Conservation (phyloP, 1,284 basidiomycete species). For the Exobasidium cylindrosporum region DNA sequence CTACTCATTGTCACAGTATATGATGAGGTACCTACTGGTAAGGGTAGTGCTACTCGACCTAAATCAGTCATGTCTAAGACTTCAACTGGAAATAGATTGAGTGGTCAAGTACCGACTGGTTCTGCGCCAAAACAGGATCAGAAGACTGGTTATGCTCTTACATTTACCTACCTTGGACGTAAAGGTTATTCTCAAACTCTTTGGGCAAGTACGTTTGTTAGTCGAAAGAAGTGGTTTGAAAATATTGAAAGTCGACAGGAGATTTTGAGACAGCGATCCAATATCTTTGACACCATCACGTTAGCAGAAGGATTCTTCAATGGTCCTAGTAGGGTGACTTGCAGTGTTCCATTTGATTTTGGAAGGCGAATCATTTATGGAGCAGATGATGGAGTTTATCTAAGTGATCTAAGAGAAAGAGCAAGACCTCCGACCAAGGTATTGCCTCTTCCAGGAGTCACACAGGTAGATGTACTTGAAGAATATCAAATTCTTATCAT, state of each 20-base stretch:
- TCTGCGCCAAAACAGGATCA: constrained; percentile 63
- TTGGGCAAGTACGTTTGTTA: constrained; percentile 83
- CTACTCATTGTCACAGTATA: constrained; percentile 79
- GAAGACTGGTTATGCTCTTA: constrained; percentile 87
- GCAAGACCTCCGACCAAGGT: constrained; percentile 78
- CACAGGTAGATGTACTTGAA: constrained; percentile 93
- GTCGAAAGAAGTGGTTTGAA: constrained; percentile 92
- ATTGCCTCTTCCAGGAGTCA: constrained; percentile 80
- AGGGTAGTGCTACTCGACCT: constrained; percentile 52
- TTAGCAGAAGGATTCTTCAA: constrained; percentile 85
- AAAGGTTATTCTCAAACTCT: constrained; percentile 89
- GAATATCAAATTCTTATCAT: constrained; percentile 94
- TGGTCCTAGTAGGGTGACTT: constrained; percentile 75
- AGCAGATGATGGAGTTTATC: constrained; percentile 92
- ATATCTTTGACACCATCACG: constrained; percentile 80
- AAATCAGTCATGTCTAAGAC: constrained; percentile 60
- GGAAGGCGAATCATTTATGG: constrained; percentile 90
- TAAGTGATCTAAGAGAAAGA: constrained; percentile 75
- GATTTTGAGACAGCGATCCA: constrained; percentile 74
- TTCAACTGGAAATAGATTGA: constrained; percentile 52
- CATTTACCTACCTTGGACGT: constrained; percentile 86
- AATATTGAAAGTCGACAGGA: constrained; percentile 86
- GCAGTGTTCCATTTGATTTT: constrained; percentile 84
- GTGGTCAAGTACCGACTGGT: constrained; percentile 55
- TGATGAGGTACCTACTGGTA: constrained; percentile 63